Evolutionary conservation across 2,329 filamentous ascomycete genomes (phyloP).

Genomic region (Huntiella abstrusa): DNA sequence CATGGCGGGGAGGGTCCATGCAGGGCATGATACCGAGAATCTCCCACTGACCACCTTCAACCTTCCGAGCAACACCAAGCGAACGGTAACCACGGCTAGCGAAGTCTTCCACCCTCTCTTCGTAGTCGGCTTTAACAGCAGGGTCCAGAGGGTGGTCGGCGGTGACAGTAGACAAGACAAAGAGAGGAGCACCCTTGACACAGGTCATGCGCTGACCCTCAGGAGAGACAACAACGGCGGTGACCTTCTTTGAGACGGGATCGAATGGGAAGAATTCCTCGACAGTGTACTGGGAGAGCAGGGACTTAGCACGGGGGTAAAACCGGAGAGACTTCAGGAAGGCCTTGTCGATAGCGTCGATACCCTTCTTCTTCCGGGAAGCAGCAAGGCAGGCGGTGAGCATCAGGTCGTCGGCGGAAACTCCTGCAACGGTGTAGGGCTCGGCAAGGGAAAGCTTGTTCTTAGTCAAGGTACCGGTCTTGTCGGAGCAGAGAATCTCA

Average conservation of each 20-base stretch:
- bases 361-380: too few species aligned
- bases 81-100: conserved; percentile 87
- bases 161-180: conserved; percentile 73
- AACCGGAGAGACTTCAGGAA: conserved; percentile 64
- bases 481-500: too few species aligned
- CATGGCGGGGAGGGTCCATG: conserved; percentile 74
- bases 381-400: conserved; percentile 51
- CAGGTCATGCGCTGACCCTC: conserved; percentile 71
- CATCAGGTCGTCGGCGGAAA: conserved; percentile 78
- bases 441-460: conserved; percentile 45
- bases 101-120: conserved; percentile 83
- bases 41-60: conserved; percentile 64
- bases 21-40: conserved; percentile 33
- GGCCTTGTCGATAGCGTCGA: too few species aligned
- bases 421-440: conserved; percentile 64
- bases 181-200: conserved; percentile 78
- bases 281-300: conserved; percentile 68
- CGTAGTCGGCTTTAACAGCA: conserved; percentile 64
- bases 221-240: conserved; percentile 64
- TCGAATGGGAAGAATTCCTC: conserved; percentile 27
- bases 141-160: conserved; percentile 65
- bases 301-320: conserved; percentile 67
- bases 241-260: conserved; percentile 84
- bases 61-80: conserved; percentile 81
- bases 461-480: too few species aligned